These are phyloP conservation scores for Sanghuangporus sanghuang DNA, from an alignment of 1,284 basidiomycete species.

Conservation along the genomic window DNA sequence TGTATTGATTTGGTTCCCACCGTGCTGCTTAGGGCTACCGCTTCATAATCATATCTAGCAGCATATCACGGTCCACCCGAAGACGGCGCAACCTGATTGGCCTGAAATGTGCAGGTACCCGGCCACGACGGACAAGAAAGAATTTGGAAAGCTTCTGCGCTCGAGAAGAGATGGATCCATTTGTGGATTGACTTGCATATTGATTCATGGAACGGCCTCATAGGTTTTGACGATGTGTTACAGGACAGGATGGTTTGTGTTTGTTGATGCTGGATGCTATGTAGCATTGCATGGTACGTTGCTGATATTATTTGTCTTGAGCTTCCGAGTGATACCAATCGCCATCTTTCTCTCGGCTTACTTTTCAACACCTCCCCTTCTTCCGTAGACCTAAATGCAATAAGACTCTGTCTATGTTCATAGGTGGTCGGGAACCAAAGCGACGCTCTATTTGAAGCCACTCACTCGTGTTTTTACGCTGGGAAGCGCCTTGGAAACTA, in stretches of 20 bases:
- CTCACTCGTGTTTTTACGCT: too few species aligned
- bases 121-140: background rate
- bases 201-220: background rate
- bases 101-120: background rate
- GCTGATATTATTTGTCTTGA: too few species aligned
- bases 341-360: too few species aligned
- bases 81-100: background rate
- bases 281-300: background rate
- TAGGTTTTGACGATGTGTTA: too few species aligned
- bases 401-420: too few species aligned
- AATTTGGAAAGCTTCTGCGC: background rate
- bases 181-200: background rate
- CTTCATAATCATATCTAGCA: background rate
- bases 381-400: too few species aligned
- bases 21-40: background rate
- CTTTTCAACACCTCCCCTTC: too few species aligned
- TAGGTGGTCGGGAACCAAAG: too few species aligned
- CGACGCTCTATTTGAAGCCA: too few species aligned
- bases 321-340: too few species aligned
- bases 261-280: background rate
- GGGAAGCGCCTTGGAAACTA: too few species aligned
- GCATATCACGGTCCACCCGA: background rate
- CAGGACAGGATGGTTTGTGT: background rate
- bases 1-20: background rate
- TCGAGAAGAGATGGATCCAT: background rate